Percentiles rank a stretch among this genome's conserved stretches.
These are phyloP conservation scores for Lactarius quietus DNA, from an alignment of 768 basidiomycete genomes.

Conservation along the genomic window DNA sequence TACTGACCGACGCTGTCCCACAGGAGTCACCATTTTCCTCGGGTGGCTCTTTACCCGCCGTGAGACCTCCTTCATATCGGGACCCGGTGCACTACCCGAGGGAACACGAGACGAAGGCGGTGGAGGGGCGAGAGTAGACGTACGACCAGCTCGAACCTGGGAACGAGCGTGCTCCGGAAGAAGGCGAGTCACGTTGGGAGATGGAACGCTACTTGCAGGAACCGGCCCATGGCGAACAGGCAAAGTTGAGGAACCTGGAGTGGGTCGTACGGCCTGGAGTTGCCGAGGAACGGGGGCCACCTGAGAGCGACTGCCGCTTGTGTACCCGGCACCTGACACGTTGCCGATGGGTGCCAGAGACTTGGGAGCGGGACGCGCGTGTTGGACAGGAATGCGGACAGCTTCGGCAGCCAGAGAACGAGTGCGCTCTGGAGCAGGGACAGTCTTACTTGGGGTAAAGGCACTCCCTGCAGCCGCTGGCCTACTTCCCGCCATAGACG, in stretches of 20 bases:
- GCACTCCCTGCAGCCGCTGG: not conserved
- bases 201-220: not conserved
- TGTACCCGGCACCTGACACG: not conserved
- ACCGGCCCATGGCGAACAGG: not conserved
- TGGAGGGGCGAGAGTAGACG: not conserved
- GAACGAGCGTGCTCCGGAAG: not conserved
- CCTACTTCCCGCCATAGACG: not conserved
- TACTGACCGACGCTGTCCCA: constrained; percentile 3
- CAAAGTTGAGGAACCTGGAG: not conserved
- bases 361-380: not conserved
- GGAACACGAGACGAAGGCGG: not conserved
- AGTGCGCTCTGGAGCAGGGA: not conserved
- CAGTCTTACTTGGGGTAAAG: not conserved
- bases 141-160: not conserved
- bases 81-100: not conserved
- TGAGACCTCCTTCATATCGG: constrained; percentile 4
- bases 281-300: not conserved
- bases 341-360: not conserved
- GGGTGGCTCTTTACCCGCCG: constrained; percentile 16
- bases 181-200: too few species aligned
- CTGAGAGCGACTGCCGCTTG: not conserved
- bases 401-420: not conserved
- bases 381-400: not conserved
- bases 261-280: not conserved
- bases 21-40: constrained; percentile 5